phyloP scores from a whole-genome alignment of 208 protist species.

The Trypanosoma conorhini region DNA sequence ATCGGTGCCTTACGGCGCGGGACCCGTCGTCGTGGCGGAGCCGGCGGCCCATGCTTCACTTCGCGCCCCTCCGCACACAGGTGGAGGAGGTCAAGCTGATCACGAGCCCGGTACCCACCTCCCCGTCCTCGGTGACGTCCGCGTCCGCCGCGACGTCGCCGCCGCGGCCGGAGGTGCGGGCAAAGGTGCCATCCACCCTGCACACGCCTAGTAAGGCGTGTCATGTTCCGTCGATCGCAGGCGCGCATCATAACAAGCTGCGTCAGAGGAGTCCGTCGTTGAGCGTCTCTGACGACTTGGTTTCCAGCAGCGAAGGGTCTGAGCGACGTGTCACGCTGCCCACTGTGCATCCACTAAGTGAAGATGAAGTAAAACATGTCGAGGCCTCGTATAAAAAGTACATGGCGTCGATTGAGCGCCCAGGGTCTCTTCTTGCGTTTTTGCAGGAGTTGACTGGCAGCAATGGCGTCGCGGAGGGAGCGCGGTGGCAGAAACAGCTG shows the following conservation, averaged over 20 bases:
- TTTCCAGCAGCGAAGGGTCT: background rate
- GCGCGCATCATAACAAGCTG: background rate
- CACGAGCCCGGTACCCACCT: background rate
- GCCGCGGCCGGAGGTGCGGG: no score
- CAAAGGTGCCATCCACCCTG: background rate
- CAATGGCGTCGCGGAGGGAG: background rate
- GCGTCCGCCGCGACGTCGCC: background rate
- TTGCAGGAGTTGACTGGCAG: constrained; percentile 7
- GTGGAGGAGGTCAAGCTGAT: background rate
- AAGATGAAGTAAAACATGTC: background rate
- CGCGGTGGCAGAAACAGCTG: constrained; percentile 4
- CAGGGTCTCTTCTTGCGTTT: constrained; percentile 13
- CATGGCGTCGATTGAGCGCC: background rate
- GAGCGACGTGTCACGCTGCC: background rate
- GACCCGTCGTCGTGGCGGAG: background rate
- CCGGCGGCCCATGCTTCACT: background rate
- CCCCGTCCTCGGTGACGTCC: background rate
- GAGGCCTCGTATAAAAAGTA: constrained; percentile 2
- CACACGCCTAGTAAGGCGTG: background rate
- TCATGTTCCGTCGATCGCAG: no score
- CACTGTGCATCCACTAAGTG: background rate
- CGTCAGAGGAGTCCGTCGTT: background rate
- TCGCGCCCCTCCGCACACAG: background rate
- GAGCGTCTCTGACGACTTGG: background rate
- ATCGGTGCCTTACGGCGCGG: background rate